phyloP scores from a whole-genome alignment of 1,284 basidiomycete species.

The Fomes fomentarius region DNA sequence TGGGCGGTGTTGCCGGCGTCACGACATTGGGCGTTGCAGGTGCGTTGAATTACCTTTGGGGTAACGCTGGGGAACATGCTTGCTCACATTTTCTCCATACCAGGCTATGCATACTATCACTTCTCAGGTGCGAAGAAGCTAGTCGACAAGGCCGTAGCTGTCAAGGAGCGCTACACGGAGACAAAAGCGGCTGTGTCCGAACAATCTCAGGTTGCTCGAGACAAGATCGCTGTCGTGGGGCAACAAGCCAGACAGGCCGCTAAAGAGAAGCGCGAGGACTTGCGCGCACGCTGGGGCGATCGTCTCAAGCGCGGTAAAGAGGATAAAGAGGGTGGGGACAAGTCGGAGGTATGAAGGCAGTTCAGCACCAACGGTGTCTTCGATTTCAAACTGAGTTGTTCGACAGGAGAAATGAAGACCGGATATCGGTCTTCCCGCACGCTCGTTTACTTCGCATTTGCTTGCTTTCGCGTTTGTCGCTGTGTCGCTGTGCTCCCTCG shows the following conservation, averaged over 20 bases:
- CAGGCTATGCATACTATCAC: slow-evolving; percentile 24
- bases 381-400: no score
- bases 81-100: background rate
- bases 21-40: background rate
- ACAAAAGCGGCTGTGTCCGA: slow-evolving; percentile 11
- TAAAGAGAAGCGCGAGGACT: slow-evolving; percentile 1
- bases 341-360: no score
- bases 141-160: slow-evolving; percentile 9
- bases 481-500: background rate
- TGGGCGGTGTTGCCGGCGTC: slow-evolving; percentile 5
- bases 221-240: background rate
- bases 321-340: background rate
- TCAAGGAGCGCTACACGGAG: slow-evolving; percentile 12
- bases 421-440: background rate
- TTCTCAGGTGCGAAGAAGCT: slow-evolving; percentile 17
- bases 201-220: slow-evolving; percentile 2
- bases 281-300: slow-evolving; percentile 4
- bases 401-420: background rate
- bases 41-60: background rate
- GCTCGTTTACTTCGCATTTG: background rate
- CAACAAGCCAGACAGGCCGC: background rate
- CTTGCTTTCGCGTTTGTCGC: background rate
- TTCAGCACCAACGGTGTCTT: no score
- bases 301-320: background rate
- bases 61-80: no score